Evolutionary conservation across 176 grass and related monocot genomes (phyloP).

Genomic region (maize (Zea mays)): Zm-B73-REFERENCE-NAM-5.0 NC_050099.1:20600001-20600500

Average conservation of each 20-base stretch:
- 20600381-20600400: neutral
- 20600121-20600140: slow-evolving; percentile 83
- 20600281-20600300: slow-evolving; percentile 95
- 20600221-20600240: neutral
- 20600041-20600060: neutral
- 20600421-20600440: slow-evolving; percentile 99
- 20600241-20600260: neutral
- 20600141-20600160: slow-evolving; percentile 99
- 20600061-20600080: slow-evolving; percentile 62
- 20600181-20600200: slow-evolving; percentile 24
- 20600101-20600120: slow-evolving; percentile 97
- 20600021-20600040: neutral
- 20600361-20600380: neutral
- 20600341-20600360: slow-evolving; percentile 19
- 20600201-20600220: neutral
- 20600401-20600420: slow-evolving; percentile 87
- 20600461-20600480: slow-evolving; percentile 96
- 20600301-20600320: slow-evolving; percentile 94
- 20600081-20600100: slow-evolving; percentile 99
- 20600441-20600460: slow-evolving; percentile 91
- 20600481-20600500: slow-evolving; percentile 74
- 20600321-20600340: slow-evolving; percentile 23
- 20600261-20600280: slow-evolving; percentile 82
- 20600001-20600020: neutral
- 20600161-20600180: slow-evolving; percentile 71